Evolutionary conservation across 495 filamentous ascomycete genomes (phyloP).

Genomic region (Penicillium salamii): DNA sequence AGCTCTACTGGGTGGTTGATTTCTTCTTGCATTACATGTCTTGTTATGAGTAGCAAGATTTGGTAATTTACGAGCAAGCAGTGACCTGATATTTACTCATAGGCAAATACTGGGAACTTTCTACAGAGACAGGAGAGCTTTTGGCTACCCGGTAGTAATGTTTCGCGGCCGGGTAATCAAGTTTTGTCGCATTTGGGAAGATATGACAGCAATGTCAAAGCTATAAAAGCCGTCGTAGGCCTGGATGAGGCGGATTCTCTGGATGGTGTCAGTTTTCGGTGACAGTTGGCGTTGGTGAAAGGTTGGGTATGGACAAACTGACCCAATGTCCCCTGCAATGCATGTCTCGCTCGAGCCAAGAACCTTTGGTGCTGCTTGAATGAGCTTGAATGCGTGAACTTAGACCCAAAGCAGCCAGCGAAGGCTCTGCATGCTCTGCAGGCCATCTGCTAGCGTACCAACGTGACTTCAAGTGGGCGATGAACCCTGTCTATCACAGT

Average conservation of each 20-base stretch:
- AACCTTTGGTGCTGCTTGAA: background rate
- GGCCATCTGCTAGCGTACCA: too few relatives aligned
- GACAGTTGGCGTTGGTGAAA: background rate
- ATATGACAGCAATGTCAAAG: background rate
- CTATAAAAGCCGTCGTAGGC: background rate
- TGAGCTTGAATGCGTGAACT: too few relatives aligned
- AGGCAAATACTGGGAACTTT: background rate
- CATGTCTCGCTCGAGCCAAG: too few relatives aligned
- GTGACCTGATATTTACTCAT: background rate
- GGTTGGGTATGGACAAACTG: background rate
- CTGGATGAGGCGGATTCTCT: background rate
- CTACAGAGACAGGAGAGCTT: background rate
- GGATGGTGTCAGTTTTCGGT: background rate
- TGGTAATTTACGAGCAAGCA: too few relatives aligned
- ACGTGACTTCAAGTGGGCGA: too few relatives aligned
- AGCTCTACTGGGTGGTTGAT: too few relatives aligned
- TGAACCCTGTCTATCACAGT: background rate
- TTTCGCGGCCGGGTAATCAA: background rate
- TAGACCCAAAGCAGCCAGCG: too few relatives aligned
- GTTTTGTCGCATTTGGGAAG: conserved; percentile 6
- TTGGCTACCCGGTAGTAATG: background rate
- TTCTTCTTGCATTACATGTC: too few relatives aligned
- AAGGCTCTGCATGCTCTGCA: too few relatives aligned
- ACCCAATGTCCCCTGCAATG: background rate
- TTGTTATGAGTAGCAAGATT: too few relatives aligned